These are phyloP conservation scores for Porphyrellus cyaneotinctus DNA, from an alignment of 768 basidiomycete genomes.

Conservation along the genomic window DNA sequence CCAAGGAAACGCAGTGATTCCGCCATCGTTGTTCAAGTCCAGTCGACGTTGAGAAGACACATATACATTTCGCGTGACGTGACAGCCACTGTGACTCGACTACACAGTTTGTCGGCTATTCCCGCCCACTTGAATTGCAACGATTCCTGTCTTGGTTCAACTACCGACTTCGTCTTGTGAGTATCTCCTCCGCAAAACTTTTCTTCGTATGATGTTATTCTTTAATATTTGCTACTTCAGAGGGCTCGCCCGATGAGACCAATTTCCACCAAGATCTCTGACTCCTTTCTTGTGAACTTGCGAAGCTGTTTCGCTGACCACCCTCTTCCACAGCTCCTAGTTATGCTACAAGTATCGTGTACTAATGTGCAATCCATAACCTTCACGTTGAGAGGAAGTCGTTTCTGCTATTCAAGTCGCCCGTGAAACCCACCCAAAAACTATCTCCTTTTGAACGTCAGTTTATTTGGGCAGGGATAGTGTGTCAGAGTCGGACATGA, in stretches of 20 bases:
- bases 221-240: constrained; percentile 69
- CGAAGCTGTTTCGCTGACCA: constrained; percentile 6
- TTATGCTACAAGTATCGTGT: neutral
- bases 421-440: neutral
- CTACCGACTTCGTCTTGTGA: constrained; percentile 9
- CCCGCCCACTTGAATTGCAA: too few species aligned
- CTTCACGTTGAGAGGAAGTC: neutral
- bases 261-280: constrained; percentile 73
- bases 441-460: neutral
- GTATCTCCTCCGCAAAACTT: constrained; percentile 2
- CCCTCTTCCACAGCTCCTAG: neutral
- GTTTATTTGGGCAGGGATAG: neutral
- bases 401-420: neutral
- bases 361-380: neutral
- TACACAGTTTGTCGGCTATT: constrained; percentile 51
- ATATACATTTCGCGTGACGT: constrained; percentile 35
- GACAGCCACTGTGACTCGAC: constrained; percentile 64
- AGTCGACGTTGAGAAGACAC: constrained; percentile 21
- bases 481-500: neutral
- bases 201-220: constrained; percentile 39
- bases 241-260: constrained; percentile 56
- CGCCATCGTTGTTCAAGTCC: constrained; percentile 48
- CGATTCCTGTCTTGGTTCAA: neutral
- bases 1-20: constrained; percentile 91
- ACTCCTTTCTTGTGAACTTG: constrained; percentile 18